Evolutionary conservation across 768 basidiomycete genomes (phyloP), one percentile per base, ranked within the genome.

Genomic region (Rhodosporidiobolus odoratus): DNA sequence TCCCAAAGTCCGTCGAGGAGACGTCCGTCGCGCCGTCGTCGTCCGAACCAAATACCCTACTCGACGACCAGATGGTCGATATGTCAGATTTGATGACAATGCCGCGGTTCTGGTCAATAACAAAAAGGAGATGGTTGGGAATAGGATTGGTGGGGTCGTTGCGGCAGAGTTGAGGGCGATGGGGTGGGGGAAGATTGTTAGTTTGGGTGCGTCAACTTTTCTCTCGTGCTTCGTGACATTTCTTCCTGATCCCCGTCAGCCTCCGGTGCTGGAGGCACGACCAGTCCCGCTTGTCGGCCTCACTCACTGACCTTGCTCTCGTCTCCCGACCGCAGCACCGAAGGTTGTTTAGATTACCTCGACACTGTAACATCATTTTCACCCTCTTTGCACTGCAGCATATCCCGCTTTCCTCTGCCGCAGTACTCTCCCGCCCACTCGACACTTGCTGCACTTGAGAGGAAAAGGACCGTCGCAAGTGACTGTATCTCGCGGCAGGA

Each of bases 71-170:
- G 95, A 97, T 80, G 95, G 95, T 21, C 85, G 91, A 37, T 83
- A 86, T 76, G 83, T 97, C 73, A 84, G 90, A 54, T 98, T 97
- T 80, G 95, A 97, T 81, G 95, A 97, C 84, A 97, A 97, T 77
- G 95, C 95, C 1, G 92, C 87, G 15, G 92, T 97, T 9, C 81
- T 98, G 43, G 80, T 98, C 66, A 97, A 98, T 80, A 91, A 91
- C 83, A 98, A 98, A 82, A 85, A 88, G 66, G 92, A 95, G 81
- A 91, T 97, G 89, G 78, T 98, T 68, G 94, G 93, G 27, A 96
- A 93, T 59, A 87, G 95, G 77, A 92, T 98, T 64, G 89, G 90
- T 76, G 93, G 94, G 0, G 88, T 94, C 53, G 94, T 98, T 54
- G 92, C 90, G 69, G 89, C 90, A 0, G 94, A 96, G 76, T 79